Conservation (phyloP, 495 filamentous ascomycete genomes). For the Massariosphaeria phaeospora region DNA sequence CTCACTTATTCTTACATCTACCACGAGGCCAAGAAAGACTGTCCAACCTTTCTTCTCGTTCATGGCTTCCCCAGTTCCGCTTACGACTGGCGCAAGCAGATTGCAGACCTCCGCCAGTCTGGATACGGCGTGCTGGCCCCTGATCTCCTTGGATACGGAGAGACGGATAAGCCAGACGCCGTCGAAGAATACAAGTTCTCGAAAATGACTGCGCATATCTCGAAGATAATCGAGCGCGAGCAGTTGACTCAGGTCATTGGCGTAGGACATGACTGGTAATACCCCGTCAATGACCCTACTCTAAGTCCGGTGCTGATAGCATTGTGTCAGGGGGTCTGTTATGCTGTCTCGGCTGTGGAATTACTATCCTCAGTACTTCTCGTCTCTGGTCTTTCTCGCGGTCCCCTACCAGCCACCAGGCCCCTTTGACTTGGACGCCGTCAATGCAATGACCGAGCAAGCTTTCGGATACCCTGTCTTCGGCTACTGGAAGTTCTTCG, state of each 20-base stretch:
- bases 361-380: neutral
- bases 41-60: slow-evolving; percentile 13
- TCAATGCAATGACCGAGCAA: slow-evolving; percentile 1
- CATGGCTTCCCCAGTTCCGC: slow-evolving; percentile 18
- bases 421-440: neutral
- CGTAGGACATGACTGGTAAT: slow-evolving; percentile 38
- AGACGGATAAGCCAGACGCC: slow-evolving; percentile 41
- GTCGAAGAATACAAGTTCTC: slow-evolving; percentile 37
- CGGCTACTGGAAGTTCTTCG: slow-evolving; percentile 9
- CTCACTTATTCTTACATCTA: slow-evolving; percentile 2
- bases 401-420: neutral
- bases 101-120: slow-evolving; percentile 34
- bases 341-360: neutral
- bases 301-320: no score
- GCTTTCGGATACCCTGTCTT: slow-evolving; percentile 4
- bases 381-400: neutral
- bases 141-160: slow-evolving; percentile 50
- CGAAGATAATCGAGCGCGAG: slow-evolving; percentile 38
- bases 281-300: no score
- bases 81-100: slow-evolving; percentile 46
- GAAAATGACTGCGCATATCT: slow-evolving; percentile 41
- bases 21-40: neutral
- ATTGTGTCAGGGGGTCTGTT: neutral
- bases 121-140: slow-evolving; percentile 48
- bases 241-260: slow-evolving; percentile 30